Evolutionary conservation across 75 land plant species (phyloP).

Genomic region (Pseudotsuga menziesii): DNA sequence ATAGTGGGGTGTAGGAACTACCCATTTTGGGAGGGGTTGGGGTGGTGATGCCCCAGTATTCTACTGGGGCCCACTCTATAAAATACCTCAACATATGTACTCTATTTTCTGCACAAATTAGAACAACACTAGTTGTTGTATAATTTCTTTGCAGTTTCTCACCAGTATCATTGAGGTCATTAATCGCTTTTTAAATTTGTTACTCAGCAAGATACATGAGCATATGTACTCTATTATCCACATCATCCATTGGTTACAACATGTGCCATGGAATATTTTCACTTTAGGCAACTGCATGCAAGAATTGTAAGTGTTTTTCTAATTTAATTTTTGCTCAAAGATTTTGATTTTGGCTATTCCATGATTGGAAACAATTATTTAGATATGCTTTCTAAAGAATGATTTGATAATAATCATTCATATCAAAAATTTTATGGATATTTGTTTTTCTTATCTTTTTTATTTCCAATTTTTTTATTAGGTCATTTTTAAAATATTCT

Average conservation of each 20-base stretch:
- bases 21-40: too few species aligned
- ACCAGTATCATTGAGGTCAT: background rate
- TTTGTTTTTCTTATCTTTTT: background rate
- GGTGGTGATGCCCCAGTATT: too few species aligned
- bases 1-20: too few species aligned
- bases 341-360: background rate
- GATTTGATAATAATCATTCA: background rate
- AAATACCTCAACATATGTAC: slow-evolving; percentile 93
- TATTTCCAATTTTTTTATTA: background rate
- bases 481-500: background rate
- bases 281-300: slow-evolving; percentile 96
- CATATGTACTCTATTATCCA: slow-evolving; percentile 97
- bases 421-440: background rate
- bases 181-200: background rate
- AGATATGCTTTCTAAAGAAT: too few species aligned
- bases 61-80: slow-evolving; percentile 22
- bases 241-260: slow-evolving; percentile 99
- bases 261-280: slow-evolving; percentile 98
- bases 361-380: background rate
- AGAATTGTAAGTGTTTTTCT: slow-evolving; percentile 71
- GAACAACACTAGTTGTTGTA: too few species aligned
- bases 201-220: slow-evolving; percentile 78
- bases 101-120: slow-evolving; percentile 94
- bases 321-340: background rate
- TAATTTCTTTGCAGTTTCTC: background rate